Evolutionary conservation across 805 yeast genomes (phyloP).

Genomic region (Candida tibetensis): DNA sequence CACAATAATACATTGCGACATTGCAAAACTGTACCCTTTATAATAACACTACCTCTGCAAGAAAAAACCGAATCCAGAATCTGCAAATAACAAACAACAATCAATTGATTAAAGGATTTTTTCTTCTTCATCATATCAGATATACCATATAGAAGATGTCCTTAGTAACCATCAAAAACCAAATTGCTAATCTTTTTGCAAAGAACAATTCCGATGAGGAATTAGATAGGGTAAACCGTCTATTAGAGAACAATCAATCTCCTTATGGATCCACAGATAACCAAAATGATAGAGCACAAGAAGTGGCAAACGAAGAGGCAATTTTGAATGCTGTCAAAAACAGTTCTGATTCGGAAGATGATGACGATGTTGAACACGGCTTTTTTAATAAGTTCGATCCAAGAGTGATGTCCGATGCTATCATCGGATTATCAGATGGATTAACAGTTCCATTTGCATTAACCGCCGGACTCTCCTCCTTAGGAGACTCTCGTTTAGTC

Average conservation of each 20-base stretch:
- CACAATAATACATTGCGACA: neutral
- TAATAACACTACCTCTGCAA: neutral
- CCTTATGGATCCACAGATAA: constrained; percentile 37
- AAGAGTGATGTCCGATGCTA: constrained; percentile 87
- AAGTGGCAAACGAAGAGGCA: constrained; percentile 36
- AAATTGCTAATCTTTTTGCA: constrained; percentile 25
- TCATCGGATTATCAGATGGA: constrained; percentile 94
- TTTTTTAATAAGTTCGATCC: constrained; percentile 69
- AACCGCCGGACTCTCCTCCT: constrained; percentile 90
- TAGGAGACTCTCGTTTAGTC: constrained; percentile 86
- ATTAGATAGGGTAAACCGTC: constrained; percentile 27
- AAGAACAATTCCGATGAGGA: constrained; percentile 27
- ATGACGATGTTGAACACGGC: constrained; percentile 26
- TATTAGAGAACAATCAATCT: constrained; percentile 30
- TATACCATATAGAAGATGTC: constrained; percentile 27
- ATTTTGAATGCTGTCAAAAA: constrained; percentile 29
- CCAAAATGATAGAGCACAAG: constrained; percentile 32
- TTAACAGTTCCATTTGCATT: constrained; percentile 98
- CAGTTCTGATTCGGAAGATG: constrained; percentile 20
- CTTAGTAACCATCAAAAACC: constrained; percentile 37
- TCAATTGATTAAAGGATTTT: no score
- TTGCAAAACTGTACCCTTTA: neutral
- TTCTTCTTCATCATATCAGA: no score
- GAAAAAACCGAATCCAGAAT: no score
- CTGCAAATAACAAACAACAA: neutral